phyloP scores from a whole-genome alignment of 2,329 filamentous ascomycete species.

The Lachnellula occidentalis region DNA sequence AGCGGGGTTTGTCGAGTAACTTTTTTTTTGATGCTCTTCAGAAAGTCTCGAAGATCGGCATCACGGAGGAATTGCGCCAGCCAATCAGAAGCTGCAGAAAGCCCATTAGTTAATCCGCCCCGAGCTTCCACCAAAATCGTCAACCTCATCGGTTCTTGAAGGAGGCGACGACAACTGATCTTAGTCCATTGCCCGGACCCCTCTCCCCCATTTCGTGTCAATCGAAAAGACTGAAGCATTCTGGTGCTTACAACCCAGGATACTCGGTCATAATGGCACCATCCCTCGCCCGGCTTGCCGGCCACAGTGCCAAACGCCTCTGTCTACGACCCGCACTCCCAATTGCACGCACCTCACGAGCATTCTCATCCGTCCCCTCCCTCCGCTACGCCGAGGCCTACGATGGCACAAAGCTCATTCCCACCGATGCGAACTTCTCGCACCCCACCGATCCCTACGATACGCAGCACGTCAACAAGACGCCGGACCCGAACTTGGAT shows the following conservation, averaged over 20 bases:
- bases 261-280: constrained; percentile 56
- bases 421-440: constrained; percentile 59
- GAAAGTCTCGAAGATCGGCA: background rate
- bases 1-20: constrained; percentile 18
- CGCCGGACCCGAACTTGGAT: constrained; percentile 37
- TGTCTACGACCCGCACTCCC: constrained; percentile 42
- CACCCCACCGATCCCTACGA: constrained; percentile 47
- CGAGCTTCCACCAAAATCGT: constrained; percentile 14
- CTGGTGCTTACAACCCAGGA: constrained; percentile 18
- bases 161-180: constrained; percentile 7
- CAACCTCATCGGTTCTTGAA: constrained; percentile 18
- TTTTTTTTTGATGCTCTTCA: constrained; percentile 7
- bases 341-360: constrained; percentile 41
- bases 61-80: background rate
- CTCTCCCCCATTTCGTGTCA: constrained; percentile 14
- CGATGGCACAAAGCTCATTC: constrained; percentile 44
- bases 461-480: constrained; percentile 21
- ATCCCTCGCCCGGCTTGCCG: constrained; percentile 66
- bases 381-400: constrained; percentile 58
- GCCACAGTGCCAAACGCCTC: constrained; percentile 64
- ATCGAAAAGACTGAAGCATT: constrained; percentile 16
- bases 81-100: constrained; percentile 1
- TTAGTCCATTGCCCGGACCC: background rate
- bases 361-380: constrained; percentile 60
- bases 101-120: background rate